These are phyloP conservation scores for Sclerotinia trifoliorum DNA, from an alignment of 2,329 filamentous ascomycete genomes.

Conservation along the genomic window DNA sequence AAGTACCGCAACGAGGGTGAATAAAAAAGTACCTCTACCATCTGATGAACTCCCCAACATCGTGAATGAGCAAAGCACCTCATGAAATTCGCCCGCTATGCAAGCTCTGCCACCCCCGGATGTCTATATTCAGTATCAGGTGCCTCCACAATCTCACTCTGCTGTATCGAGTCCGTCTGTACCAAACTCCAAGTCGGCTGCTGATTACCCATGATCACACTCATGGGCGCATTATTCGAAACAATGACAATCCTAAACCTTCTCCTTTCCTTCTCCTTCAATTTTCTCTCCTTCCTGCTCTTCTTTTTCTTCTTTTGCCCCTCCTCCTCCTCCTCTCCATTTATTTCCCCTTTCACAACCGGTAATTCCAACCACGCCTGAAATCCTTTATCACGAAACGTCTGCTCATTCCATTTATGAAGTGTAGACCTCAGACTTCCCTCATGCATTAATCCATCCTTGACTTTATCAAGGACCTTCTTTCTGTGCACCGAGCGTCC, in stretches of 20 bases:
- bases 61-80: background rate
- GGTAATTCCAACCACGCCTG: constrained; percentile 35
- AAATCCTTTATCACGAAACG: constrained; percentile 29
- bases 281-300: constrained; percentile 14
- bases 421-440: constrained; percentile 30
- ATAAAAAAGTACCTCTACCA: background rate
- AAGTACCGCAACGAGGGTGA: background rate
- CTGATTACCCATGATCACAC: background rate
- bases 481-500: constrained; percentile 32
- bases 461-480: constrained; percentile 30
- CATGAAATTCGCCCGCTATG: background rate
- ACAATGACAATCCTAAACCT: constrained; percentile 28
- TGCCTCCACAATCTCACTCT: constrained; percentile 1
- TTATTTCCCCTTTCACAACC: constrained; percentile 22
- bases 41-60: background rate
- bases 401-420: constrained; percentile 29
- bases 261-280: constrained; percentile 16
- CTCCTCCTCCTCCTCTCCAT: constrained; percentile 7
- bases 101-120: background rate
- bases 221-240: constrained; percentile 13
- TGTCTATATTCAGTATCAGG: background rate
- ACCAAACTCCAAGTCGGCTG: background rate
- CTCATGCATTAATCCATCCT: constrained; percentile 29
- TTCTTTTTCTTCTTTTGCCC: background rate
- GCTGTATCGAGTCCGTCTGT: background rate